Evolutionary conservation across 1,284 basidiomycete species (phyloP), one percentile per base, ranked within the genome.

Genomic region (Chalciporus sp.): DNA sequence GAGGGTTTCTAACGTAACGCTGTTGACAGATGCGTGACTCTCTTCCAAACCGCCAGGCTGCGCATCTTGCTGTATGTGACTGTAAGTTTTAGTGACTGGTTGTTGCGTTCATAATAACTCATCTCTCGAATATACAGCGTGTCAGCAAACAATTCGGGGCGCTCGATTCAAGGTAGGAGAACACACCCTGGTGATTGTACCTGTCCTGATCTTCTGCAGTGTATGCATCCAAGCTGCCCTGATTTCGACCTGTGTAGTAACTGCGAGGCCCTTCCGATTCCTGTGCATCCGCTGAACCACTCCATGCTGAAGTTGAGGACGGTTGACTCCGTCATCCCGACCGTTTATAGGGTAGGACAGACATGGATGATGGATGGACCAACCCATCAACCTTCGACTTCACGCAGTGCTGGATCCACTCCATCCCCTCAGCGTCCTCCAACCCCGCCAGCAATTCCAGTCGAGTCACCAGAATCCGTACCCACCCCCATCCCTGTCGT

Each of bases 201-300:
- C 19, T 17, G 23, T 42, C 45, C 53, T 60, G 41, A 65, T 57
- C 45, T 20, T 39, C 53, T 14, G 5, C 60, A 92, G 87, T 95
- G 93, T 72, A 84, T 90, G 83, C 88, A 94, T 69, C 80, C 85
- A 16, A 72, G 78, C 16, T 95, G 94, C 71, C 80, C 81, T 1
- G 91, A 95, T 72, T 94, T 86, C 61, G 93, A 95, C 64, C 78
- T 95, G 16, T 95, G 93, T 72, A 80, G 82, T 61, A 72, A 75
- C 54, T 95, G 94, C 72, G 93, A 95, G 72, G 85, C 91, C 1
- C 76, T 83, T 48, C 92, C 93, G 0, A 90, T 92, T 55, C 72
- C 86, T 4, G 77, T 88, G 10, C 93, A 95, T 68, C 90, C 91
- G 0, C 61, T 70, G 7, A 81, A 75, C 39, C 94, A 95, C 67